phyloP scores from a whole-genome alignment of 768 basidiomycete species.

The Infundibulicybe gibba region DNA sequence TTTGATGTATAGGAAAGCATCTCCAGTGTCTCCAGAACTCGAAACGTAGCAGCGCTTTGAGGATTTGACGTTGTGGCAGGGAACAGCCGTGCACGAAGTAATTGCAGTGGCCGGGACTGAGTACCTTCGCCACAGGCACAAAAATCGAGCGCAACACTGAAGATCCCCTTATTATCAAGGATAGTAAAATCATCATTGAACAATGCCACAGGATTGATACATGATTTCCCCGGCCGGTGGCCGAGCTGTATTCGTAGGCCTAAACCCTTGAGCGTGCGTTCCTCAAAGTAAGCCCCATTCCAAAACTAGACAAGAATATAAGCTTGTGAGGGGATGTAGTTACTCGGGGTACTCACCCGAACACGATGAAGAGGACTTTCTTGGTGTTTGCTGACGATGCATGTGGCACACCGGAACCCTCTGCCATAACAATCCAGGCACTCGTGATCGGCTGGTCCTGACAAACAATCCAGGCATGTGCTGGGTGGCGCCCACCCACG shows the following conservation, averaged over 20 bases:
- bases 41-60: conserved; percentile 8
- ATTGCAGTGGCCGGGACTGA: conserved; percentile 7
- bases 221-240: conserved; percentile 3
- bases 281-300: conserved; percentile 12
- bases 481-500: neutral
- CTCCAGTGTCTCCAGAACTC: conserved; percentile 6
- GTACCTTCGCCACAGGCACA: conserved; percentile 7
- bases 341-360: neutral
- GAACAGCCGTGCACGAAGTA: conserved; percentile 5
- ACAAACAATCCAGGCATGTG: neutral
- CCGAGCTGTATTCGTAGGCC: conserved; percentile 18
- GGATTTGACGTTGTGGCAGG: conserved; percentile 5
- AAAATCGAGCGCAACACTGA: conserved; percentile 4
- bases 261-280: conserved; percentile 10
- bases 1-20: conserved; percentile 8
- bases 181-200: conserved; percentile 2
- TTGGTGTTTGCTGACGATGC: conserved; percentile 1
- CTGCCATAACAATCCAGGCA: conserved; percentile 1
- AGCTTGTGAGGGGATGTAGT: no score
- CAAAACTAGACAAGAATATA: conserved; percentile 10
- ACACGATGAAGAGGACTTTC: conserved; percentile 2
- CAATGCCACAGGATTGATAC: neutral
- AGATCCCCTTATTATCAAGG: conserved; percentile 1
- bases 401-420: conserved; percentile 4
- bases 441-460: neutral